phyloP scores from a whole-genome alignment of 2,329 filamentous ascomycete genomes.

The Diaporthe sp. region DNA sequence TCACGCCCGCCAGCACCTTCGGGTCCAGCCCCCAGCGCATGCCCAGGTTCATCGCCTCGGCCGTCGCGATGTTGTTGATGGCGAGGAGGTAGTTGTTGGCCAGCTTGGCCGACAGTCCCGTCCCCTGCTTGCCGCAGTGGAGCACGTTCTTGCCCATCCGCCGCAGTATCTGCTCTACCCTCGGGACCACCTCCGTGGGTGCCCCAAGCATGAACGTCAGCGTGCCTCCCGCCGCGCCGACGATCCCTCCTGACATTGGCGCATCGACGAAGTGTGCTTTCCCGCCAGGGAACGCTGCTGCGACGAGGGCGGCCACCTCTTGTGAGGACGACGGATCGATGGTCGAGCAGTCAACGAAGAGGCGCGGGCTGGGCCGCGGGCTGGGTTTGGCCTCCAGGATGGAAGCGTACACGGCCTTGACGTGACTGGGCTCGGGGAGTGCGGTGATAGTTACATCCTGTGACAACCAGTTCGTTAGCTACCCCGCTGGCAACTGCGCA shows the following conservation, averaged over 20 bases:
- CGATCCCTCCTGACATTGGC: slow-evolving; percentile 96
- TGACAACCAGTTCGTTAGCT: slow-evolving; percentile 30
- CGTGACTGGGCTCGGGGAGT: slow-evolving; percentile 88
- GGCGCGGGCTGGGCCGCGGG: slow-evolving; percentile 66
- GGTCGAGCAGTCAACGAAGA: slow-evolving; percentile 97
- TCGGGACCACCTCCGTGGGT: slow-evolving; percentile 67
- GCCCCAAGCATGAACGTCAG: slow-evolving; percentile 96
- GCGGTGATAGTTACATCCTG: slow-evolving; percentile 90
- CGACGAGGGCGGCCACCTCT: slow-evolving; percentile 77
- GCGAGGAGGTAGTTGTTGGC: slow-evolving; percentile 98
- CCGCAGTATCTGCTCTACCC: slow-evolving; percentile 75
- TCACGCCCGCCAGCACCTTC: slow-evolving; percentile 79
- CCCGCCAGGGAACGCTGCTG: slow-evolving; percentile 61
- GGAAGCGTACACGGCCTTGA: slow-evolving; percentile 81
- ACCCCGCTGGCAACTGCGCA: not conserved
- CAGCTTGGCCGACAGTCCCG: slow-evolving; percentile 90
- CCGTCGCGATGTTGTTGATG: slow-evolving; percentile 84
- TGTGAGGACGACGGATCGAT: slow-evolving; percentile 91
- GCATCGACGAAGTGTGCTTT: slow-evolving; percentile 89
- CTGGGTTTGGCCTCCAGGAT: slow-evolving; percentile 71
- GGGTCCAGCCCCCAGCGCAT: slow-evolving; percentile 69
- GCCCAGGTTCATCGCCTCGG: slow-evolving; percentile 75
- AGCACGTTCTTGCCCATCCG: slow-evolving; percentile 89
- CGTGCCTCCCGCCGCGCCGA: slow-evolving; percentile 87
- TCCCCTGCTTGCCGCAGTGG: slow-evolving; percentile 86